These are phyloP conservation scores for Crithidia acanthocephali DNA, from an alignment of 208 protist genomes.

Conservation along the genomic window DNA sequence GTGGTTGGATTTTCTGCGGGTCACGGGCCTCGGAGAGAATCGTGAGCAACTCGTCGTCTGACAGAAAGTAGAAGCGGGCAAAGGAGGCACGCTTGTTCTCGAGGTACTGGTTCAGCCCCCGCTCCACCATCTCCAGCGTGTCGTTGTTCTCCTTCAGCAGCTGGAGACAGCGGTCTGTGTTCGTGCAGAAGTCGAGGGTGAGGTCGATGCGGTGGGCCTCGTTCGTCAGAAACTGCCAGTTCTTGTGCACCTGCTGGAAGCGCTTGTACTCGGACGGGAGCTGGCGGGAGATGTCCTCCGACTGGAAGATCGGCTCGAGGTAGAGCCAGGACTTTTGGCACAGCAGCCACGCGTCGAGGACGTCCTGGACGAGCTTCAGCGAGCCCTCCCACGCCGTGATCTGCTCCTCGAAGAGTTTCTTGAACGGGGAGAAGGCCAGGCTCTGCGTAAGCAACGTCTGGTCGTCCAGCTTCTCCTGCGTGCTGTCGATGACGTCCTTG, in stretches of 20 bases:
- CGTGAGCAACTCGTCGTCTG: constrained; percentile 92
- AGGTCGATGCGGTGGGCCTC: constrained; percentile 84
- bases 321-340: constrained; percentile 97
- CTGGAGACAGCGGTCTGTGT: constrained; percentile 81
- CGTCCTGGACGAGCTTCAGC: constrained; percentile 89
- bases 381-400: constrained; percentile 93
- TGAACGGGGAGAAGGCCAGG: constrained; percentile 97
- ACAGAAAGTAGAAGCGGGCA: constrained; percentile 95
- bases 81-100: constrained; percentile 96
- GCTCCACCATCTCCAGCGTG: constrained; percentile 96
- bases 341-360: constrained; percentile 95
- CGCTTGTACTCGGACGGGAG: constrained; percentile 94
- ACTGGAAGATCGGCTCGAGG: constrained; percentile 97
- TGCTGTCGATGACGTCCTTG: constrained; percentile 92
- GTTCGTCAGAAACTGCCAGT: constrained; percentile 93
- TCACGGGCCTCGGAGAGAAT: constrained; percentile 97
- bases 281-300: constrained; percentile 96
- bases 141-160: constrained; percentile 94
- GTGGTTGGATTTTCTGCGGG: constrained; percentile 95
- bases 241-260: constrained; percentile 95
- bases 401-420: constrained; percentile 96
- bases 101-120: constrained; percentile 97
- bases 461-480: constrained; percentile 96
- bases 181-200: constrained; percentile 84
- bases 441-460: constrained; percentile 97